Evolutionary conservation across 108 stramenopile genomes (phyloP).

Genomic region (Cyclotella choctawhatcheeana): DNA sequence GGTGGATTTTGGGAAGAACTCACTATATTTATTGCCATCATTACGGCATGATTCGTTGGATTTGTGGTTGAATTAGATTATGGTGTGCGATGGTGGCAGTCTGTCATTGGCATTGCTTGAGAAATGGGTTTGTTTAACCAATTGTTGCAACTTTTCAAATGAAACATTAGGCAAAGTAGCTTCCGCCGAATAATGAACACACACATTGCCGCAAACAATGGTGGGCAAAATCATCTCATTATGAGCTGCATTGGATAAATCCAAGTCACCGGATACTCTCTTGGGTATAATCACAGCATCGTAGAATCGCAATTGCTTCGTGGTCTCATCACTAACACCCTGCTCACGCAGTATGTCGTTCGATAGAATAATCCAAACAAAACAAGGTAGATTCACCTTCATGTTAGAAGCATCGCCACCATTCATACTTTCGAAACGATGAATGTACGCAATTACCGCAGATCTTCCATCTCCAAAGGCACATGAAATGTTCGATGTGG

Average conservation of each 20-base stretch:
- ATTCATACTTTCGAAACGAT: conserved; percentile 2
- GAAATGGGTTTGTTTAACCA: not conserved
- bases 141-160: conserved; percentile 19
- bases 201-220: conserved; percentile 32
- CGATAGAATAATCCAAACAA: conserved; percentile 33
- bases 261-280: not conserved
- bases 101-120: too few species aligned
- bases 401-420: not conserved
- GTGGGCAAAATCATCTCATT: conserved; percentile 26
- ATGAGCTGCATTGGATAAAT: not conserved
- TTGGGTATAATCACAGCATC: conserved; percentile 37
- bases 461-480: conserved; percentile 20
- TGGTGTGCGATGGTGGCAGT: too few species aligned
- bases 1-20: too few species aligned
- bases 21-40: too few species aligned
- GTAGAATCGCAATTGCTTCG: conserved; percentile 36
- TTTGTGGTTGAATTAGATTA: too few species aligned
- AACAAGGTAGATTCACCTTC: conserved; percentile 20
- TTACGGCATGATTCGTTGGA: too few species aligned
- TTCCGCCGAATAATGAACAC: conserved; percentile 21
- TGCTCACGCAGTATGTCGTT: conserved; percentile 28
- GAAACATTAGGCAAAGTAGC: conserved; percentile 21
- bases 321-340: conserved; percentile 8
- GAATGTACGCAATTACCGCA: conserved; percentile 32
- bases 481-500: conserved; percentile 11